A percentile compares a stretch with the other conserved stretches of the same genome.
Conservation (phyloP, 73 alveolate species). For the Uronychia binucleata region DNA sequence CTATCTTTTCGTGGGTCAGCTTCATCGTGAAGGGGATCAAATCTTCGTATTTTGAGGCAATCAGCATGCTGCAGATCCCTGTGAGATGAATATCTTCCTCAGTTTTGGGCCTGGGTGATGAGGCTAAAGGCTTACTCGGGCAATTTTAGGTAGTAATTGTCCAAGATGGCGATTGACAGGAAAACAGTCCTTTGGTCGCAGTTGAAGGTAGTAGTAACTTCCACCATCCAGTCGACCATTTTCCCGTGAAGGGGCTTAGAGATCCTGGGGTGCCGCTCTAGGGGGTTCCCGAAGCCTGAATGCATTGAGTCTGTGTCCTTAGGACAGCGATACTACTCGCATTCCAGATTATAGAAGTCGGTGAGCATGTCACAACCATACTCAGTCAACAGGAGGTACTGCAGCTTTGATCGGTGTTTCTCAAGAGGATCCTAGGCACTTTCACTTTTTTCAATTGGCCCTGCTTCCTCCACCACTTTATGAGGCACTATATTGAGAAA, state of each 20-base stretch:
- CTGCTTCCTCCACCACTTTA: not conserved
- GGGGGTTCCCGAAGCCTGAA: not conserved
- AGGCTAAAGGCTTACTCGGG: not conserved
- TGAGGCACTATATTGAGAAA: not conserved
- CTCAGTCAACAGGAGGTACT: not conserved
- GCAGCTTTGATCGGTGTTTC: not conserved
- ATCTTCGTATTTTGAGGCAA: conserved; percentile 93
- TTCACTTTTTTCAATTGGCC: not conserved
- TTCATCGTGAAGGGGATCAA: conserved; percentile 83
- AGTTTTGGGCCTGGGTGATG: not conserved
- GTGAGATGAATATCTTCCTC: conserved; percentile 76
- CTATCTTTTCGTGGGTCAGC: conserved; percentile 85
- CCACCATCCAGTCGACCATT: conserved; percentile 97
- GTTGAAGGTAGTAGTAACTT: conserved; percentile 76
- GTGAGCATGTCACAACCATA: not conserved
- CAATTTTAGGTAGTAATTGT: not conserved
- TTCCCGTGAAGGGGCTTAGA: conserved; percentile 59
- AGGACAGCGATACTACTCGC: not conserved
- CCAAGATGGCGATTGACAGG: conserved; percentile 6
- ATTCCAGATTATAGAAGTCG: not conserved
- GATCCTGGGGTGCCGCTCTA: not conserved
- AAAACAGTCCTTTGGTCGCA: conserved; percentile 78
- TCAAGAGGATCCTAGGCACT: not conserved
- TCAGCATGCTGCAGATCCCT: conserved; percentile 92
- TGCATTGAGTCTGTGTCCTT: not conserved